phyloP scores from a whole-genome alignment of 495 filamentous ascomycete genomes.

The Talaromyces proteolyticus region DNA sequence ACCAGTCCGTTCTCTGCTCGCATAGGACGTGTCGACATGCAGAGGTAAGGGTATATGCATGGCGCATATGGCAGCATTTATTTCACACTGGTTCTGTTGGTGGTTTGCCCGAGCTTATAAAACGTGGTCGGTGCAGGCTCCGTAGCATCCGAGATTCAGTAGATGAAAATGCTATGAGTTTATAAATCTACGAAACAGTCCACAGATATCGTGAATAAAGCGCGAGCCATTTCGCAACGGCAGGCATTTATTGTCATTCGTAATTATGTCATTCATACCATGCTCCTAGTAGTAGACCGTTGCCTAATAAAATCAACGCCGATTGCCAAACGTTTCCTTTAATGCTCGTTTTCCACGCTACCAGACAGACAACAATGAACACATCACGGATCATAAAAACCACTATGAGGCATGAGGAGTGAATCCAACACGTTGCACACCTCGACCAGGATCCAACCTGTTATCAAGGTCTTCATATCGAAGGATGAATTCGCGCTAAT shows the following conservation, averaged over 20 bases:
- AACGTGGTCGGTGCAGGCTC: too few species aligned
- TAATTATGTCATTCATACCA: slow-evolving; percentile 4
- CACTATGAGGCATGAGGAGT: slow-evolving; percentile 34
- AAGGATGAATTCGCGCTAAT: slow-evolving; percentile 70
- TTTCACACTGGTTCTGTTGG: too few species aligned
- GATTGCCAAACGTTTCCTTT: not conserved
- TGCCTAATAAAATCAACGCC: slow-evolving; percentile 3
- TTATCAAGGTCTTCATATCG: slow-evolving; percentile 74
- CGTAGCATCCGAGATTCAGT: too few species aligned
- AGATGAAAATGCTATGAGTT: too few species aligned
- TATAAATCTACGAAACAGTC: too few species aligned
- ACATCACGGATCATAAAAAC: slow-evolving; percentile 1
- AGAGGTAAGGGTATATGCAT: too few species aligned
- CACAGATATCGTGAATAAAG: not conserved
- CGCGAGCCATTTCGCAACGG: not conserved
- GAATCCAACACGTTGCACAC: slow-evolving; percentile 26
- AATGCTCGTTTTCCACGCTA: slow-evolving; percentile 6
- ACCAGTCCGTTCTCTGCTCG: too few species aligned
- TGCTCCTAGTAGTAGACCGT: slow-evolving; percentile 4
- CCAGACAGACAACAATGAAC: slow-evolving; percentile 5
- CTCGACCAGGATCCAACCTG: slow-evolving; percentile 36
- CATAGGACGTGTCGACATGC: too few species aligned
- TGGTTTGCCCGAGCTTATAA: too few species aligned
- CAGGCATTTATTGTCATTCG: slow-evolving; percentile 2
- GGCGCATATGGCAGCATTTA: too few species aligned